Percentiles rank a stretch among this genome's conserved stretches.
These are phyloP conservation scores for Leishmania amazonensis DNA, from an alignment of 208 protist species.

Conservation along the genomic window DNA sequence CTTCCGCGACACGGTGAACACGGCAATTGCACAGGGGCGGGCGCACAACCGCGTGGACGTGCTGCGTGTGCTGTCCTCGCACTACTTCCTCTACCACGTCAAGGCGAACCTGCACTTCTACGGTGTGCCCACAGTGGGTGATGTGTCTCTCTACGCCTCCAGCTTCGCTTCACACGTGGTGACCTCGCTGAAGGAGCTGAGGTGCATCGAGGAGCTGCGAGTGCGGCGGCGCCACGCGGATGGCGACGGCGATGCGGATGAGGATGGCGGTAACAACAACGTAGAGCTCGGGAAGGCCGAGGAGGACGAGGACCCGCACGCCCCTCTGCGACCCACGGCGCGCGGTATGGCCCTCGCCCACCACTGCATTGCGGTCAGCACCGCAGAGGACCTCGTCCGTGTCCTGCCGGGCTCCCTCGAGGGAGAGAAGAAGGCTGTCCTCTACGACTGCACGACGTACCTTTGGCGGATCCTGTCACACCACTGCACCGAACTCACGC, in stretches of 20 bases:
- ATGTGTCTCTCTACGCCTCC: slow-evolving; percentile 74
- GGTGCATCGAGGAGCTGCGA: slow-evolving; percentile 50
- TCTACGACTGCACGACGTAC: slow-evolving; percentile 31
- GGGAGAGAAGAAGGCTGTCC: slow-evolving; percentile 21
- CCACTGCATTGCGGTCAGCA: slow-evolving; percentile 64
- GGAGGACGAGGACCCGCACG: slow-evolving; percentile 49
- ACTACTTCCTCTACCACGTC: slow-evolving; percentile 87
- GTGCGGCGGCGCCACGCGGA: not conserved
- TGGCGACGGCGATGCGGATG: not conserved
- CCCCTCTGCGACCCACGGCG: slow-evolving; percentile 48
- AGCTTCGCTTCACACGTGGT: slow-evolving; percentile 73
- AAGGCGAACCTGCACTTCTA: slow-evolving; percentile 82
- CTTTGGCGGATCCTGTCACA: slow-evolving; percentile 51
- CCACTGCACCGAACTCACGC: slow-evolving; percentile 59
- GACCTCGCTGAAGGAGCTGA: slow-evolving; percentile 39
- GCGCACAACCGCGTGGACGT: slow-evolving; percentile 58
- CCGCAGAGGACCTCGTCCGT: slow-evolving; percentile 50
- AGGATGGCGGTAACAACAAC: slow-evolving; percentile 1
- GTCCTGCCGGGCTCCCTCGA: slow-evolving; percentile 25
- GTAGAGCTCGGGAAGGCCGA: slow-evolving; percentile 22
- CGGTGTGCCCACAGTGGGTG: slow-evolving; percentile 61
- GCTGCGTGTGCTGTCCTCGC: slow-evolving; percentile 74
- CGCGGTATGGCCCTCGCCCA: slow-evolving; percentile 66
- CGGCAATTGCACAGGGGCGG: slow-evolving; percentile 68
- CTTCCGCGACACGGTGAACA: slow-evolving; percentile 79